Conservation (phyloP, 106 monocot species). For the Allium cepa region DNA sequence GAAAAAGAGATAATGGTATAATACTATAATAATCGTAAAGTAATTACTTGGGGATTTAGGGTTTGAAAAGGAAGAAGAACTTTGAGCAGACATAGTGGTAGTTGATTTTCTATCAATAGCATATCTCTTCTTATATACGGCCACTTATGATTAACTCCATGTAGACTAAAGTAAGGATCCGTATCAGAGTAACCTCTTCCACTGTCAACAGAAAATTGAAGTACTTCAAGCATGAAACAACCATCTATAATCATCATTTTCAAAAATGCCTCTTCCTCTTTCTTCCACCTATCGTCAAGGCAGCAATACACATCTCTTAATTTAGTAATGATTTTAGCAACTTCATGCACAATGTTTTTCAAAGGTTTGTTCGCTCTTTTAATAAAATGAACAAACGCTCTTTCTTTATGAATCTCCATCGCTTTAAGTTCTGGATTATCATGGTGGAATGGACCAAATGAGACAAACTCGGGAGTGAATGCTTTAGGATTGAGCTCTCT, state of each 20-base stretch:
- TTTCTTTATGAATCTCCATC: conserved; percentile 6
- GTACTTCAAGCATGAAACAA: conserved; percentile 30
- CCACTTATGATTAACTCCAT: conserved; percentile 30
- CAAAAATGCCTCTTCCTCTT: not conserved
- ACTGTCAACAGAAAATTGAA: not conserved
- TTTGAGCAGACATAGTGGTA: conserved; percentile 36
- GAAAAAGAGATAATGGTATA: no score
- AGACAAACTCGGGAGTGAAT: conserved; percentile 1
- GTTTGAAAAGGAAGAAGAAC: no score
- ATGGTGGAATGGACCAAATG: conserved; percentile 7
- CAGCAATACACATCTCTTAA: not conserved
- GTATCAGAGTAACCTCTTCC: conserved; percentile 21
- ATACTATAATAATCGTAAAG: no score
- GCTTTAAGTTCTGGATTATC: not conserved
- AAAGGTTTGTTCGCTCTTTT: not conserved
- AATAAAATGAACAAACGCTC: conserved; percentile 4
- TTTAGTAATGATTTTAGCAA: not conserved
- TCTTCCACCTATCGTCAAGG: not conserved
- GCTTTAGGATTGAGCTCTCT: conserved; percentile 9
- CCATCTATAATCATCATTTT: conserved; percentile 23
- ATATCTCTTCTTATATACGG: conserved; percentile 51
- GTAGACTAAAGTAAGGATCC: conserved; percentile 50
- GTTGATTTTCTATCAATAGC: conserved; percentile 66
- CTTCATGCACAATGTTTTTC: not conserved
- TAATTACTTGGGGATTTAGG: no score